Evolutionary conservation across 148 eudicot species (phyloP).

Genomic region (Camellia japonica): DNA sequence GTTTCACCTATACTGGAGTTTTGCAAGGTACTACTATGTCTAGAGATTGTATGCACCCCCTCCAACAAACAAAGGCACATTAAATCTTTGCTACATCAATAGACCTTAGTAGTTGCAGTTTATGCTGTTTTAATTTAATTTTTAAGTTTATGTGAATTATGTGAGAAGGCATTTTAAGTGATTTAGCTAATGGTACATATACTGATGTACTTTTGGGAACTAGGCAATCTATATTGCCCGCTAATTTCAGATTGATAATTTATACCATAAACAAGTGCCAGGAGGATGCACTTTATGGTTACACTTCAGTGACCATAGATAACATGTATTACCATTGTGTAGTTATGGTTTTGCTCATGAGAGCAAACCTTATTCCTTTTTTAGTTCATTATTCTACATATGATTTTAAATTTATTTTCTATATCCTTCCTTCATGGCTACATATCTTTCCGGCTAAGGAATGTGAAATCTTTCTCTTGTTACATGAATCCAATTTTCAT

Average conservation of each 20-base stretch:
- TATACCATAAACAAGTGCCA: background rate
- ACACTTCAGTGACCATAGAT: background rate
- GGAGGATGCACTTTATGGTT: background rate
- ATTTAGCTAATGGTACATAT: too few species aligned
- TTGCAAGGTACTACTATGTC: constrained; percentile 57
- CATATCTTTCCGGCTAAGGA: too few species aligned
- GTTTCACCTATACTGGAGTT: constrained; percentile 77
- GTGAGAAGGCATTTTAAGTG: too few species aligned
- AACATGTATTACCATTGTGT: background rate
- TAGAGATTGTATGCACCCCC: background rate
- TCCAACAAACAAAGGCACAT: background rate
- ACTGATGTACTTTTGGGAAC: too few species aligned
- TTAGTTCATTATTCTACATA: background rate
- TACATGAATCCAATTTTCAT: too few species aligned
- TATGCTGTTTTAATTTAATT: too few species aligned
- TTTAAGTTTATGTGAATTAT: too few species aligned
- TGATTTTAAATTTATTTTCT: background rate
- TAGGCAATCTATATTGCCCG: background rate
- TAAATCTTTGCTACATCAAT: too few species aligned
- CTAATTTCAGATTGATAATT: background rate
- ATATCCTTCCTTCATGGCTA: too few species aligned
- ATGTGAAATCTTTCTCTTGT: too few species aligned
- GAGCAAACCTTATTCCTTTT: background rate
- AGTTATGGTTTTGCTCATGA: background rate
- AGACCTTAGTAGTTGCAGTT: too few species aligned